These are phyloP conservation scores for Pseudogymnoascus sp. DNA, from an alignment of 2,329 filamentous ascomycete genomes.

Conservation along the genomic window DNA sequence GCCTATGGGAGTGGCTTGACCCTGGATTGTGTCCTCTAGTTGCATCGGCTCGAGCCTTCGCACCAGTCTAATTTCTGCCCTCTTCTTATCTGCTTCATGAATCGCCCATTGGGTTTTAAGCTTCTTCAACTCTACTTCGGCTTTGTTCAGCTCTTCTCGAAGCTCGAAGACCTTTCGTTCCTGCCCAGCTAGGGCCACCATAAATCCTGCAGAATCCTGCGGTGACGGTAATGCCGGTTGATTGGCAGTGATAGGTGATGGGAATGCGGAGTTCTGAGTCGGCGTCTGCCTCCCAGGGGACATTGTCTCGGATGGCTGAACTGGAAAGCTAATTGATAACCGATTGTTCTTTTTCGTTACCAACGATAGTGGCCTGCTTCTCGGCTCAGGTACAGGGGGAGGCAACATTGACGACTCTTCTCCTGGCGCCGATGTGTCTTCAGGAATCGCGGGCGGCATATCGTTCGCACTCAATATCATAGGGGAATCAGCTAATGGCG, in stretches of 20 bases:
- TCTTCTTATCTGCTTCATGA: slow-evolving; percentile 71
- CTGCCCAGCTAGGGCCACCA: slow-evolving; percentile 86
- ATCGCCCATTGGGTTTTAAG: slow-evolving; percentile 80
- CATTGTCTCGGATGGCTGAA: slow-evolving; percentile 16
- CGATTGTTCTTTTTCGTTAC: slow-evolving; percentile 20
- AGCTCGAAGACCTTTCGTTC: slow-evolving; percentile 87
- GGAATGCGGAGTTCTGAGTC: slow-evolving; percentile 26
- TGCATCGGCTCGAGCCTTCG: slow-evolving; percentile 53
- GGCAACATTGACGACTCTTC: slow-evolving; percentile 19
- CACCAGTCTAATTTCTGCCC: slow-evolving; percentile 53
- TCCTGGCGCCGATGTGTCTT: not conserved
- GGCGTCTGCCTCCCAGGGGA: slow-evolving; percentile 14
- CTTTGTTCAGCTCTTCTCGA: slow-evolving; percentile 77
- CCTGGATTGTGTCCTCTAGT: slow-evolving; percentile 21
- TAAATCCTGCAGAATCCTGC: slow-evolving; percentile 42
- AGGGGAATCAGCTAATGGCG: not conserved
- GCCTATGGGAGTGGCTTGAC: slow-evolving; percentile 14
- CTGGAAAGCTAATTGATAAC: slow-evolving; percentile 28
- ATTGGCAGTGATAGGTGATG: slow-evolving; percentile 21
- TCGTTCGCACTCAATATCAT: not conserved
- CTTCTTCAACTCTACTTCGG: slow-evolving; percentile 66
- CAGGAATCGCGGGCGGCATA: not conserved
- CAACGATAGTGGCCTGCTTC: not conserved
- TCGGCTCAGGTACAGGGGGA: slow-evolving; percentile 16
- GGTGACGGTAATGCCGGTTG: slow-evolving; percentile 20